Evolutionary conservation across 352 stramenopile genomes (phyloP).

Genomic region (Pythium brachiatum): DNA sequence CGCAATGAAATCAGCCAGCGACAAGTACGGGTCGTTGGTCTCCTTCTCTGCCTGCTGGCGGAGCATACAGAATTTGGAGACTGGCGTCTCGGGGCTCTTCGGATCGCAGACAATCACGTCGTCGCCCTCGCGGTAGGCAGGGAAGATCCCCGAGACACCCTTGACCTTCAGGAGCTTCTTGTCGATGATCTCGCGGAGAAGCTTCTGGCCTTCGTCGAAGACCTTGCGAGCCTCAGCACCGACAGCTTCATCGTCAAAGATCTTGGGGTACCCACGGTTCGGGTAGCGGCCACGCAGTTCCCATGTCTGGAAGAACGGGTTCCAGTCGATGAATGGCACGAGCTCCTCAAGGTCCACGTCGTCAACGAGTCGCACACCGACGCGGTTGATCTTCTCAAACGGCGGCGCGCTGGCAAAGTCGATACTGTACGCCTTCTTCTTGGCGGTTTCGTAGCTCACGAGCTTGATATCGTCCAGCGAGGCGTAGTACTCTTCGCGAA

Average conservation of each 20-base stretch:
- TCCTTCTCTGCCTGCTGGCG: conserved; percentile 97
- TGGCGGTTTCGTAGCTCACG: conserved; percentile 43
- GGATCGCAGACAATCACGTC: conserved; percentile 94
- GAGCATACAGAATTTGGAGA: conserved; percentile 96
- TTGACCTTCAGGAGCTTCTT: conserved; percentile 91
- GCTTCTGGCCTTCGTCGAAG: conserved; percentile 94
- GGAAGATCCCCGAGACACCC: conserved; percentile 94
- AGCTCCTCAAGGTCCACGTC: conserved; percentile 85
- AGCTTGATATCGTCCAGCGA: conserved; percentile 75
- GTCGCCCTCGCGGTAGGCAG: conserved; percentile 91
- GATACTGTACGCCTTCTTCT: conserved; percentile 83
- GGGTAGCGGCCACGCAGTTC: conserved; percentile 96
- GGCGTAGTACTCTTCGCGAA: conserved; percentile 86
- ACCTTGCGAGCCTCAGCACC: conserved; percentile 95
- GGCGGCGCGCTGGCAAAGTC: conserved; percentile 89
- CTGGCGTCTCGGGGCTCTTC: conserved; percentile 64
- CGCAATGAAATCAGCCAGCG: conserved; percentile 94
- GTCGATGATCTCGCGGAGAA: conserved; percentile 93
- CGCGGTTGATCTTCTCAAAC: conserved; percentile 76
- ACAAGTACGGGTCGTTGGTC: conserved; percentile 93
- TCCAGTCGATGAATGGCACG: conserved; percentile 98
- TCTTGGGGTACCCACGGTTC: conserved; percentile 98
- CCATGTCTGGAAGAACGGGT: conserved; percentile 99
- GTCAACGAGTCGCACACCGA: conserved; percentile 88
- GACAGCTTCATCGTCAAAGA: conserved; percentile 96